Evolutionary conservation across 352 stramenopile genomes (phyloP).

Genomic region (Pythium scleroteichum): DNA sequence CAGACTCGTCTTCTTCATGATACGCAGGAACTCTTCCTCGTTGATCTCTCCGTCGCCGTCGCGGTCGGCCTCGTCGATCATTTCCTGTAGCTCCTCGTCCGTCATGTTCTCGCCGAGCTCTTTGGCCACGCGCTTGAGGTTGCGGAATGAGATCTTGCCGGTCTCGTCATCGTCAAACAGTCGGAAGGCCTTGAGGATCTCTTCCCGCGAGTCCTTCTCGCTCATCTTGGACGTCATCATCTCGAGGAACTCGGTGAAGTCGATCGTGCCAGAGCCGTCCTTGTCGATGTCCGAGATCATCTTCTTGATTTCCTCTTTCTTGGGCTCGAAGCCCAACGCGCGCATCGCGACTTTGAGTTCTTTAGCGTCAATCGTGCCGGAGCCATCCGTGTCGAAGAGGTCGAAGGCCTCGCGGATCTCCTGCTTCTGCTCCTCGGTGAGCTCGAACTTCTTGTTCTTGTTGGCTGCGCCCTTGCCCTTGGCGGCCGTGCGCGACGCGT

Average conservation of each 20-base stretch:
- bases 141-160: constrained; percentile 96
- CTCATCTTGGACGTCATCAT: constrained; percentile 98
- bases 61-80: constrained; percentile 97
- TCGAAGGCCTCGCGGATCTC: constrained; percentile 96
- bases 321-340: constrained; percentile 95
- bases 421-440: constrained; percentile 95
- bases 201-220: constrained; percentile 95
- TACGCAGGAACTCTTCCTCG: constrained; percentile 95
- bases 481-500: constrained; percentile 55
- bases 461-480: constrained; percentile 68
- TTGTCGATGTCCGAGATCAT: constrained; percentile 97
- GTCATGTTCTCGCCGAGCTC: constrained; percentile 97
- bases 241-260: constrained; percentile 98
- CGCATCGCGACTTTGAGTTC: constrained; percentile 97
- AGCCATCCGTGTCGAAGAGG: constrained; percentile 97
- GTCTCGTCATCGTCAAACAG: constrained; percentile 98
- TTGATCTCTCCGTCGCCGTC: constrained; percentile 97
- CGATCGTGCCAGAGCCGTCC: constrained; percentile 92
- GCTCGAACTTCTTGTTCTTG: constrained; percentile 85
- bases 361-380: constrained; percentile 94
- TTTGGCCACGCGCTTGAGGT: constrained; percentile 97
- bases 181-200: constrained; percentile 98
- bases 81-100: constrained; percentile 97
- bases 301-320: constrained; percentile 98
- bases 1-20: constrained; percentile 97